These are phyloP conservation scores for Picea glauca DNA, from an alignment of 75 land plant genomes.

Conservation along the genomic window DNA sequence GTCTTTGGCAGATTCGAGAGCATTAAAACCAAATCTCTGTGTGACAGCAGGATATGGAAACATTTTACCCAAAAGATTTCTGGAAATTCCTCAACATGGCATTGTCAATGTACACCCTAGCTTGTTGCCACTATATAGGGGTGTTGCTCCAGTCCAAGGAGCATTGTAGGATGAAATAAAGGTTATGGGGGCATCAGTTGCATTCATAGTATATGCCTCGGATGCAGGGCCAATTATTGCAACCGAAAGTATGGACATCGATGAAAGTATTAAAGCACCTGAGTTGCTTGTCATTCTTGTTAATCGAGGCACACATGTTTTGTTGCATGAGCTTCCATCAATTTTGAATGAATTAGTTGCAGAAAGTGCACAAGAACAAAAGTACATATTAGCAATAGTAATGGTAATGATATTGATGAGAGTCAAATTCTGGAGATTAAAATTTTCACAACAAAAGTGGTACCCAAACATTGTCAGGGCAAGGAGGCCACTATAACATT, in stretches of 20 bases:
- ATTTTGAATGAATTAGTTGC: constrained; percentile 81
- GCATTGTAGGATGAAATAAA: constrained; percentile 93
- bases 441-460: constrained; percentile 74
- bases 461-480: background rate
- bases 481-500: constrained; percentile 33
- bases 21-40: no score
- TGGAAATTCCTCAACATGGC: constrained; percentile 82
- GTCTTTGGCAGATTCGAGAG: no score
- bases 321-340: constrained; percentile 76
- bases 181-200: constrained; percentile 88
- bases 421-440: constrained; percentile 56
- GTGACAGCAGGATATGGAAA: constrained; percentile 41
- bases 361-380: constrained; percentile 69
- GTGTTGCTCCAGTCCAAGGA: constrained; percentile 99
- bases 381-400: constrained; percentile 26
- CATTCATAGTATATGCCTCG: constrained; percentile 81
- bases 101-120: constrained; percentile 98
- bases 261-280: constrained; percentile 74
- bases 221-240: constrained; percentile 97
- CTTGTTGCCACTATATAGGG: constrained; percentile 90
- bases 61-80: constrained; percentile 77
- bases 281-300: no score
- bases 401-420: constrained; percentile 9
- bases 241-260: constrained; percentile 54
- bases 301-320: constrained; percentile 54